Base-by-base conservation (phyloP, 2,329 filamentous ascomycete species). In the Hypoxylon sp. region DNA sequence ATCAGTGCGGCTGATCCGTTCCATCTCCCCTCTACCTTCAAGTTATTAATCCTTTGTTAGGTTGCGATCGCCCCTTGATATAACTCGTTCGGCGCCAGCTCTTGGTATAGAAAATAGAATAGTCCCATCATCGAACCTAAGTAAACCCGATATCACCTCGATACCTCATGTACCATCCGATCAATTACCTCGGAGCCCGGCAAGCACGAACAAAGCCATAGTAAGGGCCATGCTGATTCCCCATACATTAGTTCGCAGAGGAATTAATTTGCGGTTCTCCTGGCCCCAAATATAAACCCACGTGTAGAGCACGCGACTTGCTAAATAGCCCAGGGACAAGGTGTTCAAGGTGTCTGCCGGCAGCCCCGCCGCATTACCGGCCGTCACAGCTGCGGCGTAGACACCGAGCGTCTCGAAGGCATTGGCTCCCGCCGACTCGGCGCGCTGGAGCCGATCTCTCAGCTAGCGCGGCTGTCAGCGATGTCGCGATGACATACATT, bases 371-470 rank as follows among this genome's bases (percentile, higher is more conserved):
- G 71, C 63, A 58, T 78, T 77, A 5, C 73, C 77, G 2, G 74
- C 76, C 17, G 75, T 72, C 17, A 78, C 67, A 29, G 74, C 76
- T 1, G 77, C 77, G 4, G 76, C 75, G 66, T 72, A 78, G 24
- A 78, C 47, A 42, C 75, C 74, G 26, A 78, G 73, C n/a, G 70
- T 74, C 64, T 78, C 77, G 53, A 78, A 71, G 22, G 66, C 75
- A 37, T 78, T 78, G 4, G 75, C 64, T 17, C 63, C 60, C n/a
- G 71, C 73, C 4, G 75, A 54, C 60, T 78, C 76, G 66, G 74
- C 74, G 52, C 76, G 76, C 29, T 72, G 66, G 26, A 77, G 67
- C 11, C 71, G 70, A 19, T 58, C 66, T 35, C 66, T 66, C 13
- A 73, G 54, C 76, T 77, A 33, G 24, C 6, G 2, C 9, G 10